These are phyloP conservation scores for Chamaecrista fasciculata DNA, from an alignment of 306 rosid genomes.

Conservation along the genomic window DNA sequence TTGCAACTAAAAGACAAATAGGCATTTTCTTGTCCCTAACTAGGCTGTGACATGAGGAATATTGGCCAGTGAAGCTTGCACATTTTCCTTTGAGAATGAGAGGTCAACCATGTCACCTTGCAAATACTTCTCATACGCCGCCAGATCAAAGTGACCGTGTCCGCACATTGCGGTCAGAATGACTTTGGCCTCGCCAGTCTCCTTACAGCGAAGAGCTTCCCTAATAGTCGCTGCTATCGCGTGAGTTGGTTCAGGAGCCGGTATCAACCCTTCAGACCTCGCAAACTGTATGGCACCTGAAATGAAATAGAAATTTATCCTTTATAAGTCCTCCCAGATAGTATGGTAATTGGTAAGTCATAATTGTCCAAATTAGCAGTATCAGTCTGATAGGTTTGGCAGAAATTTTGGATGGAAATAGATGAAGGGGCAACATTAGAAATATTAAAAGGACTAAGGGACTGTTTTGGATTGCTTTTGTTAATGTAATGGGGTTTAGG, in stretches of 20 bases:
- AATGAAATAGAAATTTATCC: conserved; percentile 21
- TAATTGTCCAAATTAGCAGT: too few species aligned
- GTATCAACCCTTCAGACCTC: conserved; percentile 85
- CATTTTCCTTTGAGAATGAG: conserved; percentile 64
- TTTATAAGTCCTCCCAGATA: neutral
- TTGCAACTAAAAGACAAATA: neutral
- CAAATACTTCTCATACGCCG: conserved; percentile 80
- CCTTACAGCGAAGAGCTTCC: conserved; percentile 77
- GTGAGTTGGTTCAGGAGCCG: conserved; percentile 95
- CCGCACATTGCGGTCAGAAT: conserved; percentile 96
- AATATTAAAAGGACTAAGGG: too few species aligned
- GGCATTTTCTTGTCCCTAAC: neutral
- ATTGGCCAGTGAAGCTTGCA: conserved; percentile 54
- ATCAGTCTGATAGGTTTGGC: too few species aligned
- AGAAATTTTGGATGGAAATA: too few species aligned
- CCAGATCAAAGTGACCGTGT: conserved; percentile 88
- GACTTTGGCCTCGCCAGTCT: conserved; percentile 81
- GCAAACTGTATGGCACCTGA: conserved; percentile 90
- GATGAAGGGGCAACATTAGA: too few species aligned
- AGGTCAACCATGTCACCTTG: conserved; percentile 88
- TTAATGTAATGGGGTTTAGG: too few species aligned
- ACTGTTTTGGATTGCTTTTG: too few species aligned
- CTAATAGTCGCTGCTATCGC: conserved; percentile 90
- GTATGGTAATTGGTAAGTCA: too few species aligned
- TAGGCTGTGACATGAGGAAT: conserved; percentile 46